phyloP scores from a whole-genome alignment of 2,329 filamentous ascomycete species.

The Trichoderma gracile region DNA sequence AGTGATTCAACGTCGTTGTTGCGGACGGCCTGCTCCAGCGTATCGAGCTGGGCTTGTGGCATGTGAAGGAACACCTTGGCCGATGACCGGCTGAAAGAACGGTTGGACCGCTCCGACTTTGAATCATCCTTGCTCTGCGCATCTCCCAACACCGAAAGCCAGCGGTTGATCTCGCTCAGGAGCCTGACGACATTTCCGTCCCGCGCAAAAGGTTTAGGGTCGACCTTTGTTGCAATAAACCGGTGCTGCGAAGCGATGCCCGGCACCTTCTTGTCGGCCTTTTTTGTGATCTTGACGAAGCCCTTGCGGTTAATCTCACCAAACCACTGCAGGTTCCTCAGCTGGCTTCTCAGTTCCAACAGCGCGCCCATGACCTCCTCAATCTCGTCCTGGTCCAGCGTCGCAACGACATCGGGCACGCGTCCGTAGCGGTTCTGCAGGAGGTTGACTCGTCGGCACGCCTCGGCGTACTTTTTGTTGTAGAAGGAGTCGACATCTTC shows the following conservation, averaged over 20 bases:
- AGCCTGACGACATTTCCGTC: constrained; percentile 55
- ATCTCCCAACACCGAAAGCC: constrained; percentile 81
- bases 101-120: constrained; percentile 70
- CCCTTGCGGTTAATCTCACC: constrained; percentile 93
- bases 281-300: constrained; percentile 98
- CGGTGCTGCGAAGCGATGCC: constrained; percentile 74
- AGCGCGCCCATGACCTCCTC: constrained; percentile 90
- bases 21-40: constrained; percentile 70
- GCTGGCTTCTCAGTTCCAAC: constrained; percentile 80
- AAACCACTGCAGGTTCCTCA: constrained; percentile 95
- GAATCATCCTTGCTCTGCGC: constrained; percentile 74
- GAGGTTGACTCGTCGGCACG: constrained; percentile 78
- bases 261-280: constrained; percentile 91
- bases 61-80: constrained; percentile 75
- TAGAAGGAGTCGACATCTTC: constrained; percentile 97
- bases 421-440: constrained; percentile 86
- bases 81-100: constrained; percentile 74
- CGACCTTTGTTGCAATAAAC: constrained; percentile 89
- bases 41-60: constrained; percentile 66
- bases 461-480: constrained; percentile 90
- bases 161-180: constrained; percentile 75
- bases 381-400: constrained; percentile 82
- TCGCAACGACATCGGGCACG: constrained; percentile 65
- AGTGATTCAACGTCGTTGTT: constrained; percentile 64
- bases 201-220: constrained; percentile 83